A percentile compares a stretch with the other conserved stretches of the same genome.
These are phyloP conservation scores for Rhizopus stolonifer DNA, from an alignment of 371 early-diverging fungal genomes.

Conservation along the genomic window DNA sequence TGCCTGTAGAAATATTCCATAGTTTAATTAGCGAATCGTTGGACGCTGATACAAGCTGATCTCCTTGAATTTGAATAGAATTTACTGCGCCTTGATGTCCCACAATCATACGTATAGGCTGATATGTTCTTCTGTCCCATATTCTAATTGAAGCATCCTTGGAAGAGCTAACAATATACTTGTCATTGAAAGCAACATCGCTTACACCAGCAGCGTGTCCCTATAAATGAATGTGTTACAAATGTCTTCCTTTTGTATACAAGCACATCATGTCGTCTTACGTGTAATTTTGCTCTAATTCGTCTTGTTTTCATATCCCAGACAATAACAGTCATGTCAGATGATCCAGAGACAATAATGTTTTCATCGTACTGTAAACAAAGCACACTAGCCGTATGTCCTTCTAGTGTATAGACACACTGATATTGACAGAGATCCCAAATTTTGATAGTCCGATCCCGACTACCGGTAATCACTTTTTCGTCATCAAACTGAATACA, in stretches of 20 bases:
- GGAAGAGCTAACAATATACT: conserved; percentile 83
- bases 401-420: conserved; percentile 71
- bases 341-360: conserved; percentile 88
- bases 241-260: neutral
- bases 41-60: conserved; percentile 79
- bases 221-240: neutral
- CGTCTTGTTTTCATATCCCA: conserved; percentile 73
- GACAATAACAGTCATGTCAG: conserved; percentile 85
- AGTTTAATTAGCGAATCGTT: conserved; percentile 85
- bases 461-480: conserved; percentile 87
- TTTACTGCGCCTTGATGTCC: conserved; percentile 92
- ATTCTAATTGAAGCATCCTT: conserved; percentile 91
- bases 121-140: conserved; percentile 68
- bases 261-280: no score
- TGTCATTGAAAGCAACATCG: conserved; percentile 75
- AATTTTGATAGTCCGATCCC: conserved; percentile 80
- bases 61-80: conserved; percentile 72
- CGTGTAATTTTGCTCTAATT: conserved; percentile 25
- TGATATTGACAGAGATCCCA: conserved; percentile 68
- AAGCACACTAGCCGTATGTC: conserved; percentile 90
- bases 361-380: conserved; percentile 83
- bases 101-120: conserved; percentile 59
- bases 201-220: conserved; percentile 81
- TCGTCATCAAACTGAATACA: conserved; percentile 88
- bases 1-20: conserved; percentile 79